These are phyloP conservation scores for Tricholoma terreum DNA, from an alignment of 768 basidiomycete species.

Conservation along the genomic window DNA sequence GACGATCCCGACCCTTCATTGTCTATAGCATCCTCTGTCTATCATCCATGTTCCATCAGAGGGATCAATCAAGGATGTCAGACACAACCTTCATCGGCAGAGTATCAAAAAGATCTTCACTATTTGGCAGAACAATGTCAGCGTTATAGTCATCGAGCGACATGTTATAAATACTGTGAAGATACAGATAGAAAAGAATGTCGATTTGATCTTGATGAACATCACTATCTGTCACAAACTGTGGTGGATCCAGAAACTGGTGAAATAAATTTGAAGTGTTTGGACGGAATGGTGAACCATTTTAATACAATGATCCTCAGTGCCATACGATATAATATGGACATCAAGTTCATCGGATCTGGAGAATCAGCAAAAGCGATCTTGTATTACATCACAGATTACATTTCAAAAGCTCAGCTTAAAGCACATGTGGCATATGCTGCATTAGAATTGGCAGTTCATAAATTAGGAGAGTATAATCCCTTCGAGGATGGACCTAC, in stretches of 20 bases:
- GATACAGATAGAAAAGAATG: conserved; percentile 22
- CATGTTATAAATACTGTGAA: conserved; percentile 36
- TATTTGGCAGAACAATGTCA: conserved; percentile 26
- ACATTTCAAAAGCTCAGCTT: too few relatives aligned
- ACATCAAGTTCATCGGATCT: too few relatives aligned
- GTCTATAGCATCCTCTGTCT: conserved; percentile 3
- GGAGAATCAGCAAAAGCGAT: conserved; percentile 40
- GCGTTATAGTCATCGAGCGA: conserved; percentile 27
- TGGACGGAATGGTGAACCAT: conserved; percentile 41
- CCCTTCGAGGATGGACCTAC: too few relatives aligned
- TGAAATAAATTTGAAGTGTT: conserved; percentile 25
- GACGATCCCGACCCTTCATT: conserved; percentile 8
- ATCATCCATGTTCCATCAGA: conserved; percentile 20
- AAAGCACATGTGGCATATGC: conserved; percentile 39
- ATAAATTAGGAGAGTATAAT: too few relatives aligned
- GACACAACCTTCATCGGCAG: neutral
- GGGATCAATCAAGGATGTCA: neutral
- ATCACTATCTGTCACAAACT: conserved; percentile 9
- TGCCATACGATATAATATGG: conserved; percentile 41
- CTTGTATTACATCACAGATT: conserved; percentile 42
- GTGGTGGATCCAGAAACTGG: conserved; percentile 29
- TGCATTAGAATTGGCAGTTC: conserved; percentile 34
- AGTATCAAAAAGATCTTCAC: conserved; percentile 19
- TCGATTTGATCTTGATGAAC: conserved; percentile 27
- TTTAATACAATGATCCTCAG: conserved; percentile 41